Evolutionary conservation across 2,329 filamentous ascomycete genomes (phyloP), one percentile per base, ranked within the genome.

Genomic region (Cladosporium cucumerinum): DNA sequence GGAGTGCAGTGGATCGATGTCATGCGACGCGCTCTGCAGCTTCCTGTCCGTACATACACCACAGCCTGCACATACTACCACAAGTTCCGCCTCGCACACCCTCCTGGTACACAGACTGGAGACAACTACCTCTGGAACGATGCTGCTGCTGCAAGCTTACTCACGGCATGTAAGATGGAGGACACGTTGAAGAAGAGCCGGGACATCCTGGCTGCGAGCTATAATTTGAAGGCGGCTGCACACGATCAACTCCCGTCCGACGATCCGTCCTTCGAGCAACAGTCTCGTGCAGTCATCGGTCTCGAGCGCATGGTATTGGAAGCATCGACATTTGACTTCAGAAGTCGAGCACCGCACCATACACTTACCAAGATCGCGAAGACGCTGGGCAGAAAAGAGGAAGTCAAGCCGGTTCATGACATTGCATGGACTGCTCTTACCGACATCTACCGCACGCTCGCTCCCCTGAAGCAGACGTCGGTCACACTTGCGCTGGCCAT

Each of bases 181-280:
- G 95, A 99, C 77, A 99, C 95, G 0, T 86, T 97, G 70, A 99
- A 99, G 80, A 98, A 98, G 81, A 96, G 92, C 3, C 88, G 87
- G 65, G 95, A 99, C 68, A 96, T 99, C 67, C 82, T 98, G 18
- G 96, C 92, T 65, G 93, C 93, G 0, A 89, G 92, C 26, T 92
- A 94, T 78, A 97, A 97, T 74, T 81, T 96, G 43, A 95, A 93
- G 78, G 85, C 82, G 78, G 74, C 86, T 72, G 66, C 89, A 79
- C 76, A 90, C 77, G 84, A 92, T 78, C 78, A 90, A 76, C 76
- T 89, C 43, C 89, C 89, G 21, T 86, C 91, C 3, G 94, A 98
- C 77, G 93, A 97, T 77, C 89, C 89, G 76, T 82, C 90, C 28
- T 96, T 98, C 69, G 94, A 98, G 61, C 82, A 82, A 1, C 87